These are phyloP conservation scores for Bryoerythrophyllum caledonicum DNA, from an alignment of 225 moss, liverwort and hornwort species.

Conservation along the genomic window DNA sequence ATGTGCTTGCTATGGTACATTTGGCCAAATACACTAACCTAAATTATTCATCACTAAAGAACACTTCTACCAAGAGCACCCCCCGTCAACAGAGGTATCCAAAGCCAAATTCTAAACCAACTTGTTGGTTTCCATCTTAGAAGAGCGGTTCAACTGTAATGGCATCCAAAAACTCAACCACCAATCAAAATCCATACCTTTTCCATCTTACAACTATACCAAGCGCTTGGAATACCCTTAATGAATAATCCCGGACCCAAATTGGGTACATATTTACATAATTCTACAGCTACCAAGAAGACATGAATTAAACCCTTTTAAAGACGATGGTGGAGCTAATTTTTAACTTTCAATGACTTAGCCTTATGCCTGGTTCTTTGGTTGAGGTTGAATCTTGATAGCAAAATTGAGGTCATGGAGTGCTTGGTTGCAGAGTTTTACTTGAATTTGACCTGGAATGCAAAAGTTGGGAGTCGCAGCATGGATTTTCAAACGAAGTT, in stretches of 20 bases:
- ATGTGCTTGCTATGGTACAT: conserved; percentile 26
- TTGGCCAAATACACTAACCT: not conserved
- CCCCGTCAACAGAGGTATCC: not conserved
- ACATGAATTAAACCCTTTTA: no score
- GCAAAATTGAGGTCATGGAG: conserved; percentile 4
- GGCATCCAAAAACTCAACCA: no score
- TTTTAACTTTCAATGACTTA: no score
- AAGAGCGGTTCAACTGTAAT: no score
- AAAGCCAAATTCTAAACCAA: no score
- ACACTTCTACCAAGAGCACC: not conserved
- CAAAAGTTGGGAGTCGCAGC: conserved; percentile 29
- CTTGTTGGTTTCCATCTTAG: no score
- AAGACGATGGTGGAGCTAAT: no score
- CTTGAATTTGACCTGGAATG: conserved; percentile 30
- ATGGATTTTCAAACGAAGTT: conserved; percentile 26
- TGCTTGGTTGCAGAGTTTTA: conserved; percentile 29
- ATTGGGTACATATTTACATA: conserved; percentile 17
- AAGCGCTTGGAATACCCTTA: no score
- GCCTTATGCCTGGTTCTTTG: not conserved
- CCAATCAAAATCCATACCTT: no score
- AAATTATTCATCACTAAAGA: conserved; percentile 1
- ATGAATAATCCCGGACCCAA: not conserved
- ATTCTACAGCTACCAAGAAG: conserved; percentile 7
- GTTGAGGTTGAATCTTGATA: not conserved
- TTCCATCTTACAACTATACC: no score